Base-by-base conservation (phyloP, 2,329 filamentous ascomycete species). In the Penicillium fuscoglaucum region DNA sequence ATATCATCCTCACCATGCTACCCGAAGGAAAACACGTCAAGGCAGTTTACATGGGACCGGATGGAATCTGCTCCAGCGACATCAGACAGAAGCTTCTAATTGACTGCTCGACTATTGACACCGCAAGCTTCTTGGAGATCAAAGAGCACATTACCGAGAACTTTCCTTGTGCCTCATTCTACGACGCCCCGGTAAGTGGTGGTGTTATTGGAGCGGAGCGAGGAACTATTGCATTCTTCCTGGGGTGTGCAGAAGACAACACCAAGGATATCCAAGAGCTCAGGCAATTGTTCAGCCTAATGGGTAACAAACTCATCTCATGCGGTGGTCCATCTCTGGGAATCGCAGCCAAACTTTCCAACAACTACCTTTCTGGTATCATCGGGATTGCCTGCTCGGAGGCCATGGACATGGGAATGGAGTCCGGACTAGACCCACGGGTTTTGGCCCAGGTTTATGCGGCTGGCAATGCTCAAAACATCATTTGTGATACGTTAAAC, bases 351-450 rank as follows among this genome's bases (percentile, higher is more conserved):
- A 87, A 87, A 70, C 72, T 87, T 6, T 84, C 79, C 55, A 87
- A 87, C 66, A 87, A 87, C 64, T 87, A 87, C 68, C 77, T 82
- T 49, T 84, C 80, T 0, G 83, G 82, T 1, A 73, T 85, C 24
- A 86, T 87, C 57, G 80, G 83, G 6, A 84, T 87, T 53, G 84
- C 83, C 0, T 79, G 76, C 44, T 78, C 82, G 0, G 84, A 87
- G 68, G 83, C 83, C 1, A 81, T 87, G 75, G 81, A 85, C 58
- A 83, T 87, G 69, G 84, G 83, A 0, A 87, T 87, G 75, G 72
- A 77, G 1, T 78, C 81, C 6, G 84, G 84, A 0, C 73, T 87
- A 55, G 82, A 86, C 59, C 82, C 84, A 0, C 70, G 79, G 5
- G 77, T 83, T 3, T 73, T 87, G 26, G 77, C 80, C 1, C 79